Evolutionary conservation across 306 rosid genomes (phyloP).

Genomic region (Pachyrhizus erosus): DNA sequence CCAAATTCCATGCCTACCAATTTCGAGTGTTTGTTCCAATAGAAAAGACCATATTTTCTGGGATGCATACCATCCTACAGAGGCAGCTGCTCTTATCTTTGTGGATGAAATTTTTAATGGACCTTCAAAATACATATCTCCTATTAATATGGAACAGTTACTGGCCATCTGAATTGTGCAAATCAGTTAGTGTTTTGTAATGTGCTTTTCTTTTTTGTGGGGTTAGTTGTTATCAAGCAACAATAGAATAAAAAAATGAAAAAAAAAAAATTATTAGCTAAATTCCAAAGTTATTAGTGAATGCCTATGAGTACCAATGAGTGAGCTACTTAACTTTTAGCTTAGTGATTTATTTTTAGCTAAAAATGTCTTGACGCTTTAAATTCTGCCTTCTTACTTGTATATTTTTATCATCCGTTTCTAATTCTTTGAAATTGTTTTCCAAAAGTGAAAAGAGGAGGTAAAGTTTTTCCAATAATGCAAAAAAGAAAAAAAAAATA

Average conservation of each 20-base stretch:
- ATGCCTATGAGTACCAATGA: no score
- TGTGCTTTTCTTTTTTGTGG: not conserved
- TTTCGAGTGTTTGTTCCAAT: conserved; percentile 59
- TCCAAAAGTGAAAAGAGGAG: no score
- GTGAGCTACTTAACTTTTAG: no score
- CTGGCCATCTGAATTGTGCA: conserved; percentile 25
- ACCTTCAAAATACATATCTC: conserved; percentile 54
- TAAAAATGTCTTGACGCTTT: no score
- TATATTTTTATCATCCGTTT: no score
- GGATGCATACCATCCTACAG: conserved; percentile 81
- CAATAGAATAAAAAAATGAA: not conserved
- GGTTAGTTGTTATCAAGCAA: not conserved
- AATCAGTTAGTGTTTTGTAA: not conserved
- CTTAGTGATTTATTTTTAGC: no score
- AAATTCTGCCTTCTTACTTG: no score
- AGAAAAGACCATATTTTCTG: conserved; percentile 73
- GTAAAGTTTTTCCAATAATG: no score
- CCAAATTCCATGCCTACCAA: conserved; percentile 53
- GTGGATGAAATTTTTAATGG: conserved; percentile 59
- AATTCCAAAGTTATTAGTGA: not conserved
- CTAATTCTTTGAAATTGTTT: no score
- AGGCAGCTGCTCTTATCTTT: conserved; percentile 56
- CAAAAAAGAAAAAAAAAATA: no score
- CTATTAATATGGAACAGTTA: conserved; percentile 58
- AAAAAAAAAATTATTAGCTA: not conserved